These are phyloP conservation scores for Leccinum arenicola DNA, from an alignment of 768 basidiomycete species.

Conservation along the genomic window DNA sequence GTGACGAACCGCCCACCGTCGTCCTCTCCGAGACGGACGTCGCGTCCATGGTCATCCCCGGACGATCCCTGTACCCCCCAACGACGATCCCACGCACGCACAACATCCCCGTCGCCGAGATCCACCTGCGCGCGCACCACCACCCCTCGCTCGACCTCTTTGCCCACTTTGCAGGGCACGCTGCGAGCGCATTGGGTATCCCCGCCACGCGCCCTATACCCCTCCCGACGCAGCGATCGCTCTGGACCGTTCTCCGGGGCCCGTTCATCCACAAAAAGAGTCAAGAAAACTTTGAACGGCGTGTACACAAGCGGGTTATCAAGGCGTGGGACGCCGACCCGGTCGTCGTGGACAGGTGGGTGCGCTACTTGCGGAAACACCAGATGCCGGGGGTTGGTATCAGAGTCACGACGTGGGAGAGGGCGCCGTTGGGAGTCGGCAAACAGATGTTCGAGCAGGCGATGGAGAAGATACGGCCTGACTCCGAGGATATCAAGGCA, in stretches of 20 bases:
- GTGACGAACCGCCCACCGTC: conserved; percentile 1
- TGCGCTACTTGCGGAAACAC: conserved; percentile 73
- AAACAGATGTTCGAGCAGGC: conserved; percentile 36
- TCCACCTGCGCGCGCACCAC: conserved; percentile 83
- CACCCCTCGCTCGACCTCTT: conserved; percentile 69
- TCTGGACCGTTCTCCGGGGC: conserved; percentile 83
- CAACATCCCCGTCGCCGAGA: conserved; percentile 70
- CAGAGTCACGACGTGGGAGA: conserved; percentile 75
- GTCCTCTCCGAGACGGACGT: conserved; percentile 37
- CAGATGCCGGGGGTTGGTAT: conserved; percentile 85
- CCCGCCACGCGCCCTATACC: conserved; percentile 62
- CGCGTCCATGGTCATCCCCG: conserved; percentile 58
- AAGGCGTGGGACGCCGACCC: conserved; percentile 89
- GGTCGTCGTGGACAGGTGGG: conserved; percentile 76
- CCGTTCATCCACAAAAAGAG: conserved; percentile 93
- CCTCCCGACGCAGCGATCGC: conserved; percentile 70
- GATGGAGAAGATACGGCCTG: conserved; percentile 33
- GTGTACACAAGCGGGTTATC: conserved; percentile 78
- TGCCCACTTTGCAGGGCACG: conserved; percentile 79
- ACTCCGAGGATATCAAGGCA: conserved; percentile 36
- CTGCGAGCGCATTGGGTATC: conserved; percentile 82
- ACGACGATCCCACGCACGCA: conserved; percentile 60
- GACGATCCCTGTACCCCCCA: conserved; percentile 55
- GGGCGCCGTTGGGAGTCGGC: conserved; percentile 53
- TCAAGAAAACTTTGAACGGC: conserved; percentile 93